Evolutionary conservation across 768 basidiomycete genomes (phyloP).

Genomic region (Hebeloma cylindrosporum): DNA sequence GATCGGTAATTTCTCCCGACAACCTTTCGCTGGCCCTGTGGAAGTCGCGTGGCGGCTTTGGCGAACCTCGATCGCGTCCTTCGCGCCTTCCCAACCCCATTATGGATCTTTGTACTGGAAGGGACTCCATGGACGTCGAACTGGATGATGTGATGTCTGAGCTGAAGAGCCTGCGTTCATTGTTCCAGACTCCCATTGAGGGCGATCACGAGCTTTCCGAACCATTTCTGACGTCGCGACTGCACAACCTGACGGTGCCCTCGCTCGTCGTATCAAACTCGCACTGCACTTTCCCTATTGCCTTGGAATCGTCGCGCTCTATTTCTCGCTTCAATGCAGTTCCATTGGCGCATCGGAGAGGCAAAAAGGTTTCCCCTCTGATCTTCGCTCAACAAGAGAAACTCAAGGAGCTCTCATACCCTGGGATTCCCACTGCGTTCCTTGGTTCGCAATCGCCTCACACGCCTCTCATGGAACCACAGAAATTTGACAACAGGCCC

Average conservation of each 20-base stretch:
- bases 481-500: conserved; percentile 21
- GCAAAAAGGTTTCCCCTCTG: conserved; percentile 34
- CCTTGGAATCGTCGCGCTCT: conserved; percentile 34
- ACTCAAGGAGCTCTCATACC: conserved; percentile 31
- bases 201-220: conserved; percentile 16
- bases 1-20: conserved; percentile 37
- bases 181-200: conserved; percentile 32
- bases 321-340: conserved; percentile 15
- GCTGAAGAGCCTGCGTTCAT: conserved; percentile 38
- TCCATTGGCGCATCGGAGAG: conserved; percentile 38
- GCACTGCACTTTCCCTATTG: conserved; percentile 36
- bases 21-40: conserved; percentile 24
- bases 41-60: conserved; percentile 6
- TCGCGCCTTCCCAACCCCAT: too few species aligned
- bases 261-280: conserved; percentile 45
- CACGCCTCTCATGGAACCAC: conserved; percentile 26
- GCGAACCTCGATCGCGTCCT: background rate
- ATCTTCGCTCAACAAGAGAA: conserved; percentile 23
- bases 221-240: conserved; percentile 16
- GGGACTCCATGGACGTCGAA: conserved; percentile 36
- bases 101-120: too few species aligned
- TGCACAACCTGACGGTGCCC: conserved; percentile 24
- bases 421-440: conserved; percentile 45
- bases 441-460: conserved; percentile 41
- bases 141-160: conserved; percentile 42